phyloP scores from a whole-genome alignment of 1,284 basidiomycete genomes.

The Sphaerobolus stellatus region DNA sequence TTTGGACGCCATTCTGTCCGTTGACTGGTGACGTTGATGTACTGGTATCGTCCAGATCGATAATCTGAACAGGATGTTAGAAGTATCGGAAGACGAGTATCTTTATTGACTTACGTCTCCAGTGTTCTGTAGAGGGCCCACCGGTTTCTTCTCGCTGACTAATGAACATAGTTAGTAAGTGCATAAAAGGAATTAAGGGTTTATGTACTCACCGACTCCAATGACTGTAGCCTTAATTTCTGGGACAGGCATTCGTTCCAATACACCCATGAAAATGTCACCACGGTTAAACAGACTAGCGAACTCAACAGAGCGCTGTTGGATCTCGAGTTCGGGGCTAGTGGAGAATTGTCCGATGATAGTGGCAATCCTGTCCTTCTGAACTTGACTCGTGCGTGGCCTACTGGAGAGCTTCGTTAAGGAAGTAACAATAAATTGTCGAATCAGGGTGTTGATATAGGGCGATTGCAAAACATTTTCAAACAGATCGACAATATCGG shows the following conservation, averaged over 20 bases:
- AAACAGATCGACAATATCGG: slow-evolving; percentile 84
- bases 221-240: slow-evolving; percentile 94
- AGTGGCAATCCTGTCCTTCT: slow-evolving; percentile 77
- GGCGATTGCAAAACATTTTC: slow-evolving; percentile 90
- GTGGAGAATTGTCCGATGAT: slow-evolving; percentile 78
- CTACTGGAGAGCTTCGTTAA: slow-evolving; percentile 91
- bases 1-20: slow-evolving; percentile 49
- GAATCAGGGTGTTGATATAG: slow-evolving; percentile 87
- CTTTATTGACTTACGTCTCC: slow-evolving; percentile 71
- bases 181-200: neutral
- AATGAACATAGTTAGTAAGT: slow-evolving; percentile 2
- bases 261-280: slow-evolving; percentile 82
- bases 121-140: slow-evolving; percentile 80
- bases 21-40: slow-evolving; percentile 38
- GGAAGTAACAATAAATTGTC: slow-evolving; percentile 90
- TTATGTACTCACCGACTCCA: slow-evolving; percentile 67
- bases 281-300: slow-evolving; percentile 76
- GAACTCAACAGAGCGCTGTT: slow-evolving; percentile 96
- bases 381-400: slow-evolving; percentile 56
- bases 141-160: slow-evolving; percentile 93
- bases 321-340: slow-evolving; percentile 90
- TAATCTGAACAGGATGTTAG: slow-evolving; percentile 33
- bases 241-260: slow-evolving; percentile 98
- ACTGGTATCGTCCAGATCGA: slow-evolving; percentile 74
- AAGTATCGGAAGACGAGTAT: slow-evolving; percentile 6